Evolutionary conservation across 345 rosid genomes (phyloP).

Genomic region (Odontarrhena argentea): DNA sequence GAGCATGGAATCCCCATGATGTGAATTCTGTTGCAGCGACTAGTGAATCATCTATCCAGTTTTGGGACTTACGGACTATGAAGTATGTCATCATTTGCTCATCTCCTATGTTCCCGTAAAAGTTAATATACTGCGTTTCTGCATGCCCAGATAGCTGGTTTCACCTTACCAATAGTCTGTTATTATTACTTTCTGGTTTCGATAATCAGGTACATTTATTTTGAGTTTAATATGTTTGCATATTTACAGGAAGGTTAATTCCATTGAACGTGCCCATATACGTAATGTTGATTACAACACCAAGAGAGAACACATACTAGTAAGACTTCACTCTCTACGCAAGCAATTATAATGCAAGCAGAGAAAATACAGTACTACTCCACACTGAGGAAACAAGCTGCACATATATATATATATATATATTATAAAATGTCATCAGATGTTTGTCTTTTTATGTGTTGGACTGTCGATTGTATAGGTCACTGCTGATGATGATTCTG

Average conservation of each 20-base stretch:
- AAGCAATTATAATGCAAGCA: conserved; percentile 1
- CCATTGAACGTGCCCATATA: conserved; percentile 65
- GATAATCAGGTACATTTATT: conserved; percentile 11
- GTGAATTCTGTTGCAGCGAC: conserved; percentile 74
- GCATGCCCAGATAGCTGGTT: not conserved
- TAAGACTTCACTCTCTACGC: conserved; percentile 39
- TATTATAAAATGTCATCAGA: not conserved
- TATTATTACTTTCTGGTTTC: not conserved
- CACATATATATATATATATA: not conserved
- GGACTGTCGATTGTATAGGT: conserved; percentile 45
- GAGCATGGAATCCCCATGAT: conserved; percentile 96
- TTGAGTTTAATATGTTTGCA: conserved; percentile 18
- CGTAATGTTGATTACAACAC: conserved; percentile 63
- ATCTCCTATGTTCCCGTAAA: conserved; percentile 12
- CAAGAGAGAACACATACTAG: conserved; percentile 63
- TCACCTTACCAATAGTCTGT: conserved; percentile 20
- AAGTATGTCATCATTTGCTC: conserved; percentile 51
- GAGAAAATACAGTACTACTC: not conserved
- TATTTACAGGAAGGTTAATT: conserved; percentile 64
- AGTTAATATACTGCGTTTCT: not conserved
- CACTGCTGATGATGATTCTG: conserved; percentile 73
- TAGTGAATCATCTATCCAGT: conserved; percentile 83
- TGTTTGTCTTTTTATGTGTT: not conserved
- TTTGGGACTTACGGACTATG: conserved; percentile 88
- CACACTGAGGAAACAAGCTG: not conserved